Conservation (phyloP, 768 basidiomycete species). For the Amanita molliuscula region DNA sequence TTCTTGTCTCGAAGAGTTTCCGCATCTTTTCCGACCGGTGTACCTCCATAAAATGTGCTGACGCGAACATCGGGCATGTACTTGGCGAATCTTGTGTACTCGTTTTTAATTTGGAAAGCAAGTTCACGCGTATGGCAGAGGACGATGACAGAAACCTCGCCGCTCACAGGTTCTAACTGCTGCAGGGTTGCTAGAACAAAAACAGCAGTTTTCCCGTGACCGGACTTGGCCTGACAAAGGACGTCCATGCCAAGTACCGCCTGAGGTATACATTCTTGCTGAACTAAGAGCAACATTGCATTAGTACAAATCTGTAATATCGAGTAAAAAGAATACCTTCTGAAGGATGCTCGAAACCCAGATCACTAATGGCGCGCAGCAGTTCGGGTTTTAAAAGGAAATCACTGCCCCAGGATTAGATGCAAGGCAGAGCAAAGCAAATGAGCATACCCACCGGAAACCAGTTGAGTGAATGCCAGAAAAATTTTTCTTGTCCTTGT, state of each 20-base stretch:
- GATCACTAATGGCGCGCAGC: slow-evolving; percentile 93
- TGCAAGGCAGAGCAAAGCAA: slow-evolving; percentile 4
- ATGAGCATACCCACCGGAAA: slow-evolving; percentile 60
- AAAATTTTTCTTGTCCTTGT: slow-evolving; percentile 95
- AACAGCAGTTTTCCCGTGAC: slow-evolving; percentile 97
- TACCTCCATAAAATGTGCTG: slow-evolving; percentile 96
- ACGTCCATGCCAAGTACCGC: slow-evolving; percentile 99
- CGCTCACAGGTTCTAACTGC: slow-evolving; percentile 96
- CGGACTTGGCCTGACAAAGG: slow-evolving; percentile 98
- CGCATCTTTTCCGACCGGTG: slow-evolving; percentile 86
- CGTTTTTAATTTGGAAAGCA: slow-evolving; percentile 99
- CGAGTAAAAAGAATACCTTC: slow-evolving; percentile 58
- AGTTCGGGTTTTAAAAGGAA: slow-evolving; percentile 97
- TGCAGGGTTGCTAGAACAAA: slow-evolving; percentile 97
- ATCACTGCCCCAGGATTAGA: slow-evolving; percentile 47
- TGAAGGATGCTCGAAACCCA: slow-evolving; percentile 99
- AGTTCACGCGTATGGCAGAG: slow-evolving; percentile 99
- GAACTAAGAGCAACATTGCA: slow-evolving; percentile 44
- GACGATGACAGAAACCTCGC: slow-evolving; percentile 95
- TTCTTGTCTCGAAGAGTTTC: slow-evolving; percentile 91
- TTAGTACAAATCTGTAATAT: not conserved
- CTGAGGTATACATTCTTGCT: slow-evolving; percentile 99
- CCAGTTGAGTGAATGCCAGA: slow-evolving; percentile 99
- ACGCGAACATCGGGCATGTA: slow-evolving; percentile 99
- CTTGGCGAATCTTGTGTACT: slow-evolving; percentile 98